Percentiles rank a stretch among this genome's conserved stretches.
These are phyloP conservation scores for Solanum tarapatanum DNA, from an alignment of 257 asterid species.

Conservation along the genomic window DNA sequence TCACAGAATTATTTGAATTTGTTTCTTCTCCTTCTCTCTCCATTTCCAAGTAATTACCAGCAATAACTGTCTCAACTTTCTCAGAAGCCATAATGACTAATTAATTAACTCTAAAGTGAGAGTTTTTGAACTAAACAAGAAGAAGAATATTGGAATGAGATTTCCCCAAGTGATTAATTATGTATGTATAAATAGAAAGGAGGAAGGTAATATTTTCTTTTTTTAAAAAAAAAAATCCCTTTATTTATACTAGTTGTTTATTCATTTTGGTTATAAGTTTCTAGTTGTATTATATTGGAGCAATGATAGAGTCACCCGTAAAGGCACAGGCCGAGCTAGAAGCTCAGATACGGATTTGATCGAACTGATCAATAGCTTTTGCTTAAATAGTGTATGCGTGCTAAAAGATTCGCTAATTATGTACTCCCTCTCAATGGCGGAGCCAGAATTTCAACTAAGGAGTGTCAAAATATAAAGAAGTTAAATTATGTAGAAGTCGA, in stretches of 20 bases:
- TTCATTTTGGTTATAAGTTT: background rate
- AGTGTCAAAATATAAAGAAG: no score
- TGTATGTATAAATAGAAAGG: background rate
- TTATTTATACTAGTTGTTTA: background rate
- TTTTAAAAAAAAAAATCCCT: background rate
- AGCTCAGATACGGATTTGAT: background rate
- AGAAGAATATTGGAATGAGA: background rate
- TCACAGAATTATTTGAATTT: slow-evolving; percentile 22
- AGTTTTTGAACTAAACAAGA: background rate
- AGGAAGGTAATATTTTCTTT: background rate
- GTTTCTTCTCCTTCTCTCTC: slow-evolving; percentile 56
- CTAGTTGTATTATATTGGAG: background rate
- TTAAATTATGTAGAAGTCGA: no score
- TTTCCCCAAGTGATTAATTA: background rate
- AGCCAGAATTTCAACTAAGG: no score
- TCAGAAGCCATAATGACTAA: slow-evolving; percentile 52
- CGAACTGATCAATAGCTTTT: no score
- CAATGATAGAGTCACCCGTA: slow-evolving; percentile 36
- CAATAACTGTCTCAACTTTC: slow-evolving; percentile 70
- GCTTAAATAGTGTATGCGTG: background rate
- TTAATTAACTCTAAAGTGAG: background rate
- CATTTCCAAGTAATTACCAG: slow-evolving; percentile 78
- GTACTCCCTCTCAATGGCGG: no score
- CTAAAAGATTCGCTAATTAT: background rate
- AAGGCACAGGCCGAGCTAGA: background rate